Evolutionary conservation across 164 flowering plant species (phyloP).

Genomic region (Dillenia turbinata): DNA sequence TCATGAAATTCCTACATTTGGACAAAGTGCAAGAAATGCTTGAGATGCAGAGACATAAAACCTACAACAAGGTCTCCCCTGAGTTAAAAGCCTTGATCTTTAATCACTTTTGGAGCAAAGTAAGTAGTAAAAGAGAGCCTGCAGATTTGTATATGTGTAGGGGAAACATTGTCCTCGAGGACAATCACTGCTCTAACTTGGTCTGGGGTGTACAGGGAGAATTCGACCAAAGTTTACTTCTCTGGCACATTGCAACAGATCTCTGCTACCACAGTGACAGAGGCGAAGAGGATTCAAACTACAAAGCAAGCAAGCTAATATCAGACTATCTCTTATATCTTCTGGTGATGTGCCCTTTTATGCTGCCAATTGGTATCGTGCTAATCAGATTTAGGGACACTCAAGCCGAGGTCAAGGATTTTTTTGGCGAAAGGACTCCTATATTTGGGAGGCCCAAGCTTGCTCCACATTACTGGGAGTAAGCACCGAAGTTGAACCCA

Average conservation of each 20-base stretch:
- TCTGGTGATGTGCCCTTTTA: constrained; percentile 17
- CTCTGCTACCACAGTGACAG: constrained; percentile 11
- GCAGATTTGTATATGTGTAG: background rate
- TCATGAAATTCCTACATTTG: background rate
- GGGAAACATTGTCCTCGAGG: background rate
- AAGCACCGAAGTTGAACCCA: constrained; percentile 17
- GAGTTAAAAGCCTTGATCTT: constrained; percentile 8
- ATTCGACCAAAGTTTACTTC: constrained; percentile 11
- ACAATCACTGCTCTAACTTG: no score
- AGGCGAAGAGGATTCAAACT: background rate
- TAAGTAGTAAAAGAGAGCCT: background rate
- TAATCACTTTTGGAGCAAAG: background rate
- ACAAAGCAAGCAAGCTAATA: constrained; percentile 12
- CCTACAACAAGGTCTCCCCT: background rate
- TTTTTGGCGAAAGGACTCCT: constrained; percentile 10
- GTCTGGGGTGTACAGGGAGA: no score
- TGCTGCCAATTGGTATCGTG: constrained; percentile 30
- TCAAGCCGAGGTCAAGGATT: constrained; percentile 13
- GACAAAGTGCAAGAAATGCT: background rate
- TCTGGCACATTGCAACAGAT: constrained; percentile 40
- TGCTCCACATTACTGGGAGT: constrained; percentile 4
- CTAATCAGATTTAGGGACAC: constrained; percentile 24
- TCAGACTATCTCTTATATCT: constrained; percentile 34
- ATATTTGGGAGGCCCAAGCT: background rate
- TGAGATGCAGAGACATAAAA: background rate